Conservation (phyloP, 2,329 filamentous ascomycete genomes). For the Nothopassalora personata region DNA sequence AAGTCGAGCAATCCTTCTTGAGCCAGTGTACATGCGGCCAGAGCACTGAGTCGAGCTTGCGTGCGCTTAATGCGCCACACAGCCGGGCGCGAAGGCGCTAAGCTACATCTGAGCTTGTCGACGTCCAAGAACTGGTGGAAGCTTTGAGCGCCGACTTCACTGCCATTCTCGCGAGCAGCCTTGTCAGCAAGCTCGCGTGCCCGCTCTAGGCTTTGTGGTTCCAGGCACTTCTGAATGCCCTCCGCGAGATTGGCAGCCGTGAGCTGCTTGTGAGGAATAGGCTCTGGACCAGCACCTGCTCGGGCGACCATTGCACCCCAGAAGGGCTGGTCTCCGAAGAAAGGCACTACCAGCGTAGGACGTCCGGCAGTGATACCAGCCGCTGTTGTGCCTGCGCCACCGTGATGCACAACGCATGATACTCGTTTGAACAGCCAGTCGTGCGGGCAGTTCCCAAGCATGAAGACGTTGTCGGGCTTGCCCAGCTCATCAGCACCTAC, state of each 20-base stretch:
- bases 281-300: conserved; percentile 46
- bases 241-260: conserved; percentile 41
- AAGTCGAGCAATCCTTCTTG: conserved; percentile 61
- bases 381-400: conserved; percentile 56
- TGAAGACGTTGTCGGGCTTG: conserved; percentile 42
- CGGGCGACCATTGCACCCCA: conserved; percentile 51
- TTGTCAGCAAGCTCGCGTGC: conserved; percentile 38
- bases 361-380: conserved; percentile 48
- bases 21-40: conserved; percentile 66
- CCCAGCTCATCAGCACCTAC: conserved; percentile 39
- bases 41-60: conserved; percentile 61
- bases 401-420: conserved; percentile 53
- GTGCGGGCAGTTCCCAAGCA: conserved; percentile 52
- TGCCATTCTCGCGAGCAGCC: conserved; percentile 42
- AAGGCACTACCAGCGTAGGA: conserved; percentile 53
- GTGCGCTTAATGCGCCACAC: conserved; percentile 70
- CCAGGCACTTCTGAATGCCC: conserved; percentile 44
- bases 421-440: conserved; percentile 56
- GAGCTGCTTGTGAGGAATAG: conserved; percentile 45
- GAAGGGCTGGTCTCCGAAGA: conserved; percentile 54
- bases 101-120: conserved; percentile 61
- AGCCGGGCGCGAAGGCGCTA: conserved; percentile 63
- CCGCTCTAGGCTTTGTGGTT: conserved; percentile 32
- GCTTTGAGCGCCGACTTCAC: conserved; percentile 38
- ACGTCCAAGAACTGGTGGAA: conserved; percentile 53